Conservation (phyloP, 2,329 filamentous ascomycete species). For the Xylaria digitata region DNA sequence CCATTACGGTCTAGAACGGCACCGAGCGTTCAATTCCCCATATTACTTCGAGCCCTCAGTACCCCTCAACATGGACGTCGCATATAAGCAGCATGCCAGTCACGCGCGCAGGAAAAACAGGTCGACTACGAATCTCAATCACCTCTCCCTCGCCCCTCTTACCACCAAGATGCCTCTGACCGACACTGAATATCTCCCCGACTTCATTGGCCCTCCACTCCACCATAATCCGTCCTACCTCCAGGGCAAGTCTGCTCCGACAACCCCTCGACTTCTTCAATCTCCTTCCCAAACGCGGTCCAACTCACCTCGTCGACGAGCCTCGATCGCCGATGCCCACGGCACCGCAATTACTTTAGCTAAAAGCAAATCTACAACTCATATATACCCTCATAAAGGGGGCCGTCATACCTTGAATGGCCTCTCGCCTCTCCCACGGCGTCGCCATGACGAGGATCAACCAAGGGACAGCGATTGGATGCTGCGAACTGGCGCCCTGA, state of each 20-base stretch:
- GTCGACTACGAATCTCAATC: constrained; percentile 68
- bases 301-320: constrained; percentile 57
- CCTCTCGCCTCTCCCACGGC: constrained; percentile 45
- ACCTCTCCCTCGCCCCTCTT: constrained; percentile 72
- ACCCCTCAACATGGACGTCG: constrained; percentile 63
- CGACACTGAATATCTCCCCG: constrained; percentile 61
- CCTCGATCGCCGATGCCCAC: constrained; percentile 51
- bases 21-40: background rate
- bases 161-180: constrained; percentile 70
- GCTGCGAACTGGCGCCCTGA: constrained; percentile 69
- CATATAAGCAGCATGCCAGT: constrained; percentile 70
- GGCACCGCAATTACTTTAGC: constrained; percentile 52
- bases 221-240: constrained; percentile 65
- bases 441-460: constrained; percentile 52
- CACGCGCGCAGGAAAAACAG: constrained; percentile 68
- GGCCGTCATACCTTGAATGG: constrained; percentile 41
- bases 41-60: background rate
- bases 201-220: constrained; percentile 51
- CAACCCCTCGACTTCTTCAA: constrained; percentile 71
- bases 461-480: constrained; percentile 72
- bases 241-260: constrained; percentile 71
- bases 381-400: constrained; percentile 55
- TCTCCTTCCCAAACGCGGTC: constrained; percentile 64
- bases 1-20: background rate
- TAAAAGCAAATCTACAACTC: constrained; percentile 73